Conservation (phyloP, 2,329 filamentous ascomycete species). For the Neofusicoccum ribis region DNA sequence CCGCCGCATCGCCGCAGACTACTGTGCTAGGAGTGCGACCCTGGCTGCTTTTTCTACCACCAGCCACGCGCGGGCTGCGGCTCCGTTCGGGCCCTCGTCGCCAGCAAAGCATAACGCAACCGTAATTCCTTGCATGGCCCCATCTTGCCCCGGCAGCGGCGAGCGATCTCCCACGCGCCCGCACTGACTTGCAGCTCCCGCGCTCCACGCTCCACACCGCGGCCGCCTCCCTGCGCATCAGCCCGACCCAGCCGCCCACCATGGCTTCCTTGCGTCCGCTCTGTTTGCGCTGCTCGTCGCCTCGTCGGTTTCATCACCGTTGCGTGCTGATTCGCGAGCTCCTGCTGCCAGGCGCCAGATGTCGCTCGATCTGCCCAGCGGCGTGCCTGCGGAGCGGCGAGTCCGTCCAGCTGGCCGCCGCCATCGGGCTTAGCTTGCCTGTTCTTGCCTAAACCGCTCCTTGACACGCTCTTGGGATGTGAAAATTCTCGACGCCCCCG, state of each 20-base stretch:
- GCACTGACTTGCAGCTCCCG: constrained; percentile 3
- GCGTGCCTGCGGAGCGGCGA: background rate
- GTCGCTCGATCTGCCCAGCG: background rate
- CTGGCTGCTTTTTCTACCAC: background rate
- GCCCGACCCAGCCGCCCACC: background rate
- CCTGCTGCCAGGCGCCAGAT: background rate
- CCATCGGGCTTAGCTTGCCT: constrained; percentile 11
- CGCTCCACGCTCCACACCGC: background rate
- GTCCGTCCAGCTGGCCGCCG: background rate
- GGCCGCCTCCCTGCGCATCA: background rate
- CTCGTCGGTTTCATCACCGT: background rate
- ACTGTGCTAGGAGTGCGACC: background rate
- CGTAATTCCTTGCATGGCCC: background rate
- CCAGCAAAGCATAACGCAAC: background rate
- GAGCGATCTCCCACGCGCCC: background rate
- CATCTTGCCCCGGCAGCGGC: no score
- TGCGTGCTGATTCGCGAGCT: no score
- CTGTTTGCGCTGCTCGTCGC: background rate
- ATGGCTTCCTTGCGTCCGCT: background rate
- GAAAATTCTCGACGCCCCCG: constrained; percentile 7
- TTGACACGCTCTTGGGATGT: background rate
- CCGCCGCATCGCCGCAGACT: background rate
- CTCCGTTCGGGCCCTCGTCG: no score
- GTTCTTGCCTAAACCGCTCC: background rate
- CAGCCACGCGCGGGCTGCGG: no score